phyloP scores from a whole-genome alignment of 164 flowering plant species.

The Tinospora cordifolia region DNA sequence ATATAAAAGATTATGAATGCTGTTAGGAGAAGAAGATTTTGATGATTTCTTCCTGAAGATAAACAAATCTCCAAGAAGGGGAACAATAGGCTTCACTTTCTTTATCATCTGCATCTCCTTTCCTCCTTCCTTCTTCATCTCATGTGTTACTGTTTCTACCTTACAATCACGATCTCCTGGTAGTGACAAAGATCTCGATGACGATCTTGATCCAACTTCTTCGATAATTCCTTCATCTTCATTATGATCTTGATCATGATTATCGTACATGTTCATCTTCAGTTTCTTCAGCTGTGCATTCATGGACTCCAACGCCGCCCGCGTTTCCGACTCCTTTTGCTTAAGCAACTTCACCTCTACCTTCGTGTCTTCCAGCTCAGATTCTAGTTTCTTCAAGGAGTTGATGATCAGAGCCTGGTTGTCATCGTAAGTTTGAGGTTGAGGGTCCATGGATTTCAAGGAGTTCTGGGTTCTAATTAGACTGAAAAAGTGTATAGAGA shows the following conservation, averaged over 20 bases:
- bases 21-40: neutral
- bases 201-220: too few relatives aligned
- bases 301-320: neutral
- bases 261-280: neutral
- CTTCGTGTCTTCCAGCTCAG: neutral
- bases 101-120: neutral
- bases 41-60: neutral
- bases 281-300: neutral
- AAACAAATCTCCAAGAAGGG: neutral
- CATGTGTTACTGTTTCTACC: too few relatives aligned
- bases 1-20: neutral
- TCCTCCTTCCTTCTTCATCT: too few relatives aligned
- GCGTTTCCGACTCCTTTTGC: neutral
- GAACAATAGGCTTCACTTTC: neutral
- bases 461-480: neutral
- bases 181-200: too few relatives aligned
- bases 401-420: neutral
- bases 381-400: neutral
- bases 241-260: neutral
- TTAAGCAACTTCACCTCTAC: neutral
- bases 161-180: neutral
- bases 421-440: neutral
- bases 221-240: neutral
- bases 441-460: neutral
- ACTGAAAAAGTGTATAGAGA: neutral